These are phyloP conservation scores for Elaeis guineensis DNA, from an alignment of 176 grass and related monocot species.

Conservation along the genomic window DNA sequence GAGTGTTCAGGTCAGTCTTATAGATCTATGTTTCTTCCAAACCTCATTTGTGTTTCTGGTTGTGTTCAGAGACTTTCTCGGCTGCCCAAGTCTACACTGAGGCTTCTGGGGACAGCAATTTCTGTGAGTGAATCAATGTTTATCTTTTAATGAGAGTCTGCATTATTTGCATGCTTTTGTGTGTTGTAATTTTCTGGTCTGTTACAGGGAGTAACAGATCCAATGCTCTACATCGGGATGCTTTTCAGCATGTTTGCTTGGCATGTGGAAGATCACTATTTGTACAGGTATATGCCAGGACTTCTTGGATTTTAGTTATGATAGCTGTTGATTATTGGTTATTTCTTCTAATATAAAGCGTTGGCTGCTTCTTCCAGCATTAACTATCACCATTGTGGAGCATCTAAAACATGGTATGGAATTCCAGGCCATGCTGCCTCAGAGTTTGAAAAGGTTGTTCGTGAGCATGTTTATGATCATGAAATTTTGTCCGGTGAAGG, in stretches of 20 bases:
- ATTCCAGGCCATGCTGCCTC: slow-evolving; percentile 81
- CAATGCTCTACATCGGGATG: slow-evolving; percentile 99
- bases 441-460: slow-evolving; percentile 71
- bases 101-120: slow-evolving; percentile 64
- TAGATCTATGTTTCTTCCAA: no score
- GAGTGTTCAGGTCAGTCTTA: no score
- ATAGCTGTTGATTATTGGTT: no score
- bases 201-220: slow-evolving; percentile 94
- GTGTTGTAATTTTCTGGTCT: slow-evolving; percentile 16
- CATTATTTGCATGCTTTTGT: background rate
- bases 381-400: slow-evolving; percentile 97
- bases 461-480: slow-evolving; percentile 64
- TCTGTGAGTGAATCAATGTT: slow-evolving; percentile 49
- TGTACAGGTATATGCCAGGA: slow-evolving; percentile 60
- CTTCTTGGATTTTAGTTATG: background rate
- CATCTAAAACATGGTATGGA: slow-evolving; percentile 97
- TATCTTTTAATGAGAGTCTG: slow-evolving; percentile 1
- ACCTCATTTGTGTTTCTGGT: no score
- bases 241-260: slow-evolving; percentile 99
- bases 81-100: slow-evolving; percentile 62
- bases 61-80: slow-evolving; percentile 67
- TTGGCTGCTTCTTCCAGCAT: slow-evolving; percentile 38
- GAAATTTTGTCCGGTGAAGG: slow-evolving; percentile 71
- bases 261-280: slow-evolving; percentile 99
- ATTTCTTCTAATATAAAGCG: no score